A percentile compares a stretch with the other conserved stretches of the same genome.
Evolutionary conservation across 345 rosid species (phyloP).

Genomic region (Capsella bursapastoris): DNA sequence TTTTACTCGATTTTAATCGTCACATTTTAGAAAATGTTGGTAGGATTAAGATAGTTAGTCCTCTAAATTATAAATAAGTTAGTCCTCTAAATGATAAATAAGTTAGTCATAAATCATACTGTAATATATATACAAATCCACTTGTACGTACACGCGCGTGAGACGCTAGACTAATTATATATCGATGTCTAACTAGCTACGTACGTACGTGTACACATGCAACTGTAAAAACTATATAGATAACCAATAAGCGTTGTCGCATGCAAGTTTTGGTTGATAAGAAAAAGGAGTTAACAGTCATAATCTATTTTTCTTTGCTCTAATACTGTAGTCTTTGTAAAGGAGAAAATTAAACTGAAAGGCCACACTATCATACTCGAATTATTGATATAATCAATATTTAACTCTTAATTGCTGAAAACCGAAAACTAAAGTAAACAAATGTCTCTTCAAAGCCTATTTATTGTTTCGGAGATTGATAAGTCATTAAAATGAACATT

Average conservation of each 20-base stretch:
- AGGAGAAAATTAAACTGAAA: background rate
- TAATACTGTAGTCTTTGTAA: background rate
- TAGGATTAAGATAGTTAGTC: background rate
- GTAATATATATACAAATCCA: no score
- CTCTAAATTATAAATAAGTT: no score
- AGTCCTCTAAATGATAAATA: no score
- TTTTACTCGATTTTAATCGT: background rate
- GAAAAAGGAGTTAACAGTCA: conserved; percentile 21
- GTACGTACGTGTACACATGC: background rate
- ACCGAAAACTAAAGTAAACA: background rate
- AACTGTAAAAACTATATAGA: conserved; percentile 2
- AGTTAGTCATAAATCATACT: no score
- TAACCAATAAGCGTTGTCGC: background rate
- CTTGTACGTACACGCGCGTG: no score
- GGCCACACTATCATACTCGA: background rate
- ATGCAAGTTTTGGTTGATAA: conserved; percentile 14
- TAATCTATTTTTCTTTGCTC: background rate
- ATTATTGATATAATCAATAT: background rate
- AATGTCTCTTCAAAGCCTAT: background rate
- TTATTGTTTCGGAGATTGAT: background rate
- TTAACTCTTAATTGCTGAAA: background rate
- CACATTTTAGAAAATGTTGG: background rate
- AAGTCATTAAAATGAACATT: background rate
- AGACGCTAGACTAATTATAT: no score
- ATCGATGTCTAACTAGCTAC: background rate